A percentile compares a stretch with the other conserved stretches of the same genome.
These are phyloP conservation scores for Mycena pura DNA, from an alignment of 768 basidiomycete species.

Conservation along the genomic window DNA sequence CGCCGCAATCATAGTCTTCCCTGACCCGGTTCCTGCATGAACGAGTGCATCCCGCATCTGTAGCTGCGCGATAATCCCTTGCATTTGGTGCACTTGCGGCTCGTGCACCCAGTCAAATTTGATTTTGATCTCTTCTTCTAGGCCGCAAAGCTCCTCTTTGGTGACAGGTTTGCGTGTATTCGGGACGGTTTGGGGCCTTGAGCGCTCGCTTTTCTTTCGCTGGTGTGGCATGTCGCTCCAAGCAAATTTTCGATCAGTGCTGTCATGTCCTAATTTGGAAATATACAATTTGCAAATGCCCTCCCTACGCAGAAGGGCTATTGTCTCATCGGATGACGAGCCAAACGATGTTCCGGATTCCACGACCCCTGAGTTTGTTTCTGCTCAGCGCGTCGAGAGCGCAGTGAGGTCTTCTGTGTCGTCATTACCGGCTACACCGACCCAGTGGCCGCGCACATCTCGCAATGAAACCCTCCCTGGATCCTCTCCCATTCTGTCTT, in stretches of 20 bases:
- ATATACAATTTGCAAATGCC: neutral
- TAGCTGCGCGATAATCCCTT: slow-evolving; percentile 37
- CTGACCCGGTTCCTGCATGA: slow-evolving; percentile 44
- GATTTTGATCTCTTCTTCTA: slow-evolving; percentile 20
- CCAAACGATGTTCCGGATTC: neutral
- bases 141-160: slow-evolving; percentile 17
- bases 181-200: neutral
- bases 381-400: too few species aligned
- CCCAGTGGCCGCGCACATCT: neutral
- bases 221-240: neutral
- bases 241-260: neutral
- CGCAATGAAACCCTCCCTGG: neutral
- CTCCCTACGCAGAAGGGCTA: neutral
- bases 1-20: slow-evolving; percentile 46
- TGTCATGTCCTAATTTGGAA: neutral
- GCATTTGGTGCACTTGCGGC: slow-evolving; percentile 36
- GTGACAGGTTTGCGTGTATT: neutral
- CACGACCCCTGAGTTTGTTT: neutral
- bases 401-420: neutral
- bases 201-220: neutral
- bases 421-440: neutral
- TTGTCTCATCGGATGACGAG: neutral
- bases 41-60: slow-evolving; percentile 39
- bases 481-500: neutral
- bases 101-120: slow-evolving; percentile 30